These are phyloP conservation scores for Colletotrichum spinosum DNA, from an alignment of 2,329 filamentous ascomycete species.

Conservation along the genomic window DNA sequence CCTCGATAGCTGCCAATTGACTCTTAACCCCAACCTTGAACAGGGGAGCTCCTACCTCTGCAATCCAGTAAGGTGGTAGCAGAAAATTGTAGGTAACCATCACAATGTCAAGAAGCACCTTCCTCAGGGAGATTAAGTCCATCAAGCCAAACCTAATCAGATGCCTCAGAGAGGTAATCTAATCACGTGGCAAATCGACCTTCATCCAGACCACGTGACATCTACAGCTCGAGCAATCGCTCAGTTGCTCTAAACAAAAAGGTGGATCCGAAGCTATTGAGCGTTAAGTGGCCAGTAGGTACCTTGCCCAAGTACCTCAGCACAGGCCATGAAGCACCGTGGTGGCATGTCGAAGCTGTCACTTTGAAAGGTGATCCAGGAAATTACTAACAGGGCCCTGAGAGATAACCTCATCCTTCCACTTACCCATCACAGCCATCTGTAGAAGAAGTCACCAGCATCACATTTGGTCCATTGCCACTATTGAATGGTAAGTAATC, in stretches of 20 bases:
- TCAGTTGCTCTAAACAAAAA: constrained; percentile 18
- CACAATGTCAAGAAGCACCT: not conserved
- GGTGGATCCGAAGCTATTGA: not conserved
- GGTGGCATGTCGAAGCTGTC: constrained; percentile 30
- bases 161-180: not conserved
- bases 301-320: too few species aligned
- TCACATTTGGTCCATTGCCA: not conserved
- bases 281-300: too few species aligned
- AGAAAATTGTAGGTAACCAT: too few species aligned
- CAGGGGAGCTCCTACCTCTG: constrained; percentile 6
- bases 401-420: constrained; percentile 32
- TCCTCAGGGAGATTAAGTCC: not conserved
- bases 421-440: constrained; percentile 13
- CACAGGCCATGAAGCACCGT: constrained; percentile 4
- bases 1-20: not conserved
- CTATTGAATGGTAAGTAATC: not conserved
- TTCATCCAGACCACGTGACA: constrained; percentile 4
- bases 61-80: too few species aligned
- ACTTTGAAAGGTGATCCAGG: constrained; percentile 28
- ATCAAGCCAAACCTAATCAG: constrained; percentile 5
- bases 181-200: constrained; percentile 13
- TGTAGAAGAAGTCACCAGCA: constrained; percentile 2
- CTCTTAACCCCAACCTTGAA: not conserved
- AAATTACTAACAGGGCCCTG: constrained; percentile 32
- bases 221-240: not conserved